Evolutionary conservation across 176 grass and related monocot species (phyloP).

Genomic region (Miscanthus lutarioriparius): DNA sequence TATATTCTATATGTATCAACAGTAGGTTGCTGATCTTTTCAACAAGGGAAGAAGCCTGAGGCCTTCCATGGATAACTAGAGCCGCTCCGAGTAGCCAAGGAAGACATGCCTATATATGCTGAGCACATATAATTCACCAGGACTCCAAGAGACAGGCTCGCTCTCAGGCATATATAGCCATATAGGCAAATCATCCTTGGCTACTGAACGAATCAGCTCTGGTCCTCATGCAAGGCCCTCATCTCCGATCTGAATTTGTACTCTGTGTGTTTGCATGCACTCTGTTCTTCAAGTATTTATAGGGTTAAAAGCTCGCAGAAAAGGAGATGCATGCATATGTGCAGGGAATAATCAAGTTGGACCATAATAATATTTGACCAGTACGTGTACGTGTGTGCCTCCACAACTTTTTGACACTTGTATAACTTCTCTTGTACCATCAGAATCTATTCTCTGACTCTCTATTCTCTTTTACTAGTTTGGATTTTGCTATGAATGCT

Average conservation of each 20-base stretch:
- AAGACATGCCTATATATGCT: constrained; percentile 22
- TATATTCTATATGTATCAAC: background rate
- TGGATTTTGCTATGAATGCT: background rate
- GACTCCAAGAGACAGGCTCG: background rate
- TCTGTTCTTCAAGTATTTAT: constrained; percentile 33
- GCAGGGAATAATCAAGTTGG: constrained; percentile 19
- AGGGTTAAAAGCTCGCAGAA: background rate
- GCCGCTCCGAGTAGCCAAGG: constrained; percentile 43
- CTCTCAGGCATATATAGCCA: background rate
- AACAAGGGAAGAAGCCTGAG: background rate
- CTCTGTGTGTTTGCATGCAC: background rate
- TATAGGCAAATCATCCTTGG: constrained; percentile 58
- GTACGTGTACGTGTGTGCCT: background rate
- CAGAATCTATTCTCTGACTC: constrained; percentile 35
- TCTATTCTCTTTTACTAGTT: background rate
- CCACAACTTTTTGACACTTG: constrained; percentile 19
- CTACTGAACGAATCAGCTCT: constrained; percentile 49
- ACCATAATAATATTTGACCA: constrained; percentile 7
- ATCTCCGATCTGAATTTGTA: background rate
- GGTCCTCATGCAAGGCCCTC: constrained; percentile 32
- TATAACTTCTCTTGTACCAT: background rate
- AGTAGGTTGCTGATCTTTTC: background rate
- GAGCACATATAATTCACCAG: background rate
- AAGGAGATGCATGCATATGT: background rate
- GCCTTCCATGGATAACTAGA: constrained; percentile 41